phyloP scores from a whole-genome alignment of 176 grass and related monocot genomes.

The Pontederia paniculata region DNA sequence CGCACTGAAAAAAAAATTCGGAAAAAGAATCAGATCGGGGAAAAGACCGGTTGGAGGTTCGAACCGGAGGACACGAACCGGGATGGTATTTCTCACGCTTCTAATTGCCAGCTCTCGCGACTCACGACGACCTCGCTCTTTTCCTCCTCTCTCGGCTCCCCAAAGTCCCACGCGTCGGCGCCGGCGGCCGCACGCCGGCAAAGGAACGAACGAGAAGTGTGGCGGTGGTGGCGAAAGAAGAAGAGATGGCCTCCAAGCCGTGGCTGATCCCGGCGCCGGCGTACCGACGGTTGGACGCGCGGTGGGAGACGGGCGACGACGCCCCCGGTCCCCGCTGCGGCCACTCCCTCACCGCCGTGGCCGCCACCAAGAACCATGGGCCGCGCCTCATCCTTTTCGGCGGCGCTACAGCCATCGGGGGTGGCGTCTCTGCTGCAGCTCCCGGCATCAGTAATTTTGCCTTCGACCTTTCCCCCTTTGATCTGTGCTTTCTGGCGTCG shows the following conservation, averaged over 20 bases:
- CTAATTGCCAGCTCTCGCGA: no score
- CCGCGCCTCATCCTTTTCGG: constrained; percentile 95
- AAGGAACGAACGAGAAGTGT: constrained; percentile 12
- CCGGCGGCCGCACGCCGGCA: no score
- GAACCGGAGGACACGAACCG: no score
- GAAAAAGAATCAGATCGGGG: no score
- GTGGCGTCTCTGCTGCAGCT: constrained; percentile 39
- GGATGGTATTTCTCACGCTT: no score
- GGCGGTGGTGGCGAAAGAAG: neutral
- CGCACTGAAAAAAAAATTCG: no score
- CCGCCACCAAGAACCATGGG: constrained; percentile 71
- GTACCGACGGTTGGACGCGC: constrained; percentile 49
- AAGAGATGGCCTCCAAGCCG: constrained; percentile 33
- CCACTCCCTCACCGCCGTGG: constrained; percentile 76
- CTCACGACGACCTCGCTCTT: no score
- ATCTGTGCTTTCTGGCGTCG: constrained; percentile 7
- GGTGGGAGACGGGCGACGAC: constrained; percentile 57
- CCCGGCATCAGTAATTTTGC: constrained; percentile 71
- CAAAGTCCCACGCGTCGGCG: no score
- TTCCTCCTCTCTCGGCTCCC: no score
- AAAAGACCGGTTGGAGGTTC: no score
- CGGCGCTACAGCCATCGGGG: constrained; percentile 87
- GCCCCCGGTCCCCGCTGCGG: constrained; percentile 60
- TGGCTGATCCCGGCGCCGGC: constrained; percentile 66
- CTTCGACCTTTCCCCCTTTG: neutral